Conservation (phyloP, 768 basidiomycete genomes). For the Boletus vermiculosoides region DNA sequence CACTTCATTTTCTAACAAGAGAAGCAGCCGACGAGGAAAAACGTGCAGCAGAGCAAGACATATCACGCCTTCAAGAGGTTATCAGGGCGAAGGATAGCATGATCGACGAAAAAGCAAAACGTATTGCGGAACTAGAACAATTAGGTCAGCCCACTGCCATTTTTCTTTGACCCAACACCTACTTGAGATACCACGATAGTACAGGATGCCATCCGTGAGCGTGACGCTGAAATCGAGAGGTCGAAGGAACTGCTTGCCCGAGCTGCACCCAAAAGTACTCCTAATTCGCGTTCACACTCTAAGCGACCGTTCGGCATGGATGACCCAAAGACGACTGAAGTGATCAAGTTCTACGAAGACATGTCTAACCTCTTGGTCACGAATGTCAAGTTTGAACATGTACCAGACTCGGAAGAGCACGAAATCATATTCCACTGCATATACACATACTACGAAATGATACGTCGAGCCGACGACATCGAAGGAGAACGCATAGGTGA, state of each 20-base stretch:
- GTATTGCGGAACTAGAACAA: slow-evolving; percentile 47
- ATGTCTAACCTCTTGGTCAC: slow-evolving; percentile 76
- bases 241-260: slow-evolving; percentile 44
- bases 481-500: slow-evolving; percentile 37
- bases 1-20: slow-evolving; percentile 67
- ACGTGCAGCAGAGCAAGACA: slow-evolving; percentile 47
- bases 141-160: slow-evolving; percentile 39
- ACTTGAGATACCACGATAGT: slow-evolving; percentile 36
- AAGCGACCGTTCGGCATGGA: slow-evolving; percentile 40
- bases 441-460: slow-evolving; percentile 50
- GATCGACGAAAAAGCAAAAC: slow-evolving; percentile 44
- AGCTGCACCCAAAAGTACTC: slow-evolving; percentile 40
- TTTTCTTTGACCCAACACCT: background rate
- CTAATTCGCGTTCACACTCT: slow-evolving; percentile 34
- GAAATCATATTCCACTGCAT: slow-evolving; percentile 71
- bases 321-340: slow-evolving; percentile 57
- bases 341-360: slow-evolving; percentile 82
- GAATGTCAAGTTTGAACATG: slow-evolving; percentile 49
- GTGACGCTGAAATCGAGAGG: slow-evolving; percentile 63
- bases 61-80: slow-evolving; percentile 41
- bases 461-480: slow-evolving; percentile 27
- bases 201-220: slow-evolving; percentile 49
- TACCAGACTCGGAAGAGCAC: slow-evolving; percentile 21
- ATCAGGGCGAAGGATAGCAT: slow-evolving; percentile 43
- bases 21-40: slow-evolving; percentile 74